Evolutionary conservation across 73 alveolate genomes (phyloP).

Genomic region (Paramecium primaurelia): DNA sequence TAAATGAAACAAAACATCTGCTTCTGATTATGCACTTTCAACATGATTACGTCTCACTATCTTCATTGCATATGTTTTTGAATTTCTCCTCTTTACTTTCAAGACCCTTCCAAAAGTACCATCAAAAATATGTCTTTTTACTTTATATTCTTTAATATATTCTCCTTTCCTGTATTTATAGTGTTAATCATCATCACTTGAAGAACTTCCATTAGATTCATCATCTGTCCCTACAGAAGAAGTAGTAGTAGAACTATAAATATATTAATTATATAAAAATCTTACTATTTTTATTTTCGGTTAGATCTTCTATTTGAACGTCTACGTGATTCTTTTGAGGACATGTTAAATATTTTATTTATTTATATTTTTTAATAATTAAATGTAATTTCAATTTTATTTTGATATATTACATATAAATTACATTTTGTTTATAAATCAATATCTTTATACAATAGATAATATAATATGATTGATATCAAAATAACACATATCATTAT

Average conservation of each 20-base stretch:
- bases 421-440: no score
- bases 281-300: not conserved
- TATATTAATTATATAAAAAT: not conserved
- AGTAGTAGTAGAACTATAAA: not conserved
- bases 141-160: constrained; percentile 3
- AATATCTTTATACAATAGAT: no score
- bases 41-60: constrained; percentile 27
- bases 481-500: not conserved
- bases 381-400: not conserved
- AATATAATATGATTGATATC: not conserved
- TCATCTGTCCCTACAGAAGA: not conserved
- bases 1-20: constrained; percentile 77
- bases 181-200: constrained; percentile 13
- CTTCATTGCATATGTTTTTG: constrained; percentile 34
- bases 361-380: not conserved
- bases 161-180: constrained; percentile 47
- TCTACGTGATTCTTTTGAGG: not conserved
- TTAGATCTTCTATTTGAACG: not conserved
- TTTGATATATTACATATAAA: not conserved
- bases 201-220: not conserved
- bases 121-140: constrained; percentile 79
- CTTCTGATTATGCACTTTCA: constrained; percentile 64
- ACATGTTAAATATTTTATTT: not conserved
- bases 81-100: constrained; percentile 49
- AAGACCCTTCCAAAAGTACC: constrained; percentile 98